Evolutionary conservation across 2,329 filamentous ascomycete genomes (phyloP).

Genomic region (Botrytis paeoniae): DNA sequence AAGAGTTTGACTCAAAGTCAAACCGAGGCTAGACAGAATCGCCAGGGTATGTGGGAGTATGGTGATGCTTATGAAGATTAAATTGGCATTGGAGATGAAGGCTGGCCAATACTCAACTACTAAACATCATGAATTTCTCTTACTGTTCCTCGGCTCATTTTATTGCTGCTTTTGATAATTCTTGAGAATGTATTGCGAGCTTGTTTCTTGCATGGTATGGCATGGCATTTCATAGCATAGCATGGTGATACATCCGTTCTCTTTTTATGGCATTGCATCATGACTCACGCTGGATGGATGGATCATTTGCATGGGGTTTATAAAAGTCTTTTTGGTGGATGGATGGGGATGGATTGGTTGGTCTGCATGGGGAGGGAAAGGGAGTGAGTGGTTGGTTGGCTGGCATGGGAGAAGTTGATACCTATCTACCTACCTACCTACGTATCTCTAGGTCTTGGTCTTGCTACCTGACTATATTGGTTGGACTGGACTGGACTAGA

Average conservation of each 20-base stretch:
- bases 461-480: not conserved
- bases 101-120: not conserved
- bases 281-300: not conserved
- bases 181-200: not conserved
- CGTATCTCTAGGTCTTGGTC: not conserved
- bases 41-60: slow-evolving; percentile 96
- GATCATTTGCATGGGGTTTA: not conserved
- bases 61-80: slow-evolving; percentile 92
- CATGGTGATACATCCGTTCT: not conserved
- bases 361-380: not conserved
- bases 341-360: not conserved
- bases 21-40: slow-evolving; percentile 72
- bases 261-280: not conserved
- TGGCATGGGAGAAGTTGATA: not conserved
- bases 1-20: slow-evolving; percentile 71
- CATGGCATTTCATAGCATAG: not conserved
- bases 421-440: not conserved
- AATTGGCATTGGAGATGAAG: not conserved
- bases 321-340: not conserved
- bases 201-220: not conserved
- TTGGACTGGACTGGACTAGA: not conserved
- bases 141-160: not conserved
- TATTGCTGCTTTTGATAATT: not conserved
- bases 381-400: not conserved
- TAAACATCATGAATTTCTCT: not conserved